phyloP scores from a whole-genome alignment of 768 basidiomycete species.

The Naganishia friedmannii region DNA sequence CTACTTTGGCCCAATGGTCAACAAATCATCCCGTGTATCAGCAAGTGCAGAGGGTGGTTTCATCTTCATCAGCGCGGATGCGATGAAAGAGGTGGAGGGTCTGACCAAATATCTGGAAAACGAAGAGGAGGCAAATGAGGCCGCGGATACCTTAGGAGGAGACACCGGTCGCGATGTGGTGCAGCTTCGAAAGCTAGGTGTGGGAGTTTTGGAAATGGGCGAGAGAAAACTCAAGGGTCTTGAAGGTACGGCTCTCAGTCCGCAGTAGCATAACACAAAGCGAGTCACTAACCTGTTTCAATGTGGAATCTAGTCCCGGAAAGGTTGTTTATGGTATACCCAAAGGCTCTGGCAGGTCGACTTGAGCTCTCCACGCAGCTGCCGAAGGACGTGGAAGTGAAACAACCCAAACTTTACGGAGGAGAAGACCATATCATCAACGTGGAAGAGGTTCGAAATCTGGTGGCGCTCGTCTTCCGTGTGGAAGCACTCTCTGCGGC shows the following conservation, averaged over 20 bases:
- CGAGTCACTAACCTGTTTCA: constrained; percentile 18
- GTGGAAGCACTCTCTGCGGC: constrained; percentile 64
- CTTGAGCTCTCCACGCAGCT: constrained; percentile 57
- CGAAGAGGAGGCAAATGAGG: constrained; percentile 44
- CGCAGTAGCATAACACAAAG: neutral
- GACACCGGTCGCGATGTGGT: constrained; percentile 59
- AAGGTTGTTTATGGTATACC: constrained; percentile 78
- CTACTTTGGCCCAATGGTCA: constrained; percentile 95
- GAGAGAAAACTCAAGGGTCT: constrained; percentile 92
- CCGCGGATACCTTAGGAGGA: constrained; percentile 44
- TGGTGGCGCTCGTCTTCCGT: constrained; percentile 71
- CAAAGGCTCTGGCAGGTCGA: constrained; percentile 68
- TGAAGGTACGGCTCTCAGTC: constrained; percentile 56
- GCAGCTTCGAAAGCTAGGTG: constrained; percentile 69
- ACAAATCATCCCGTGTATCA: constrained; percentile 81
- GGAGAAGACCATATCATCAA: constrained; percentile 43
- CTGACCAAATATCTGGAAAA: constrained; percentile 59
- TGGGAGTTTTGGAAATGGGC: constrained; percentile 71
- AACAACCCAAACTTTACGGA: constrained; percentile 34
- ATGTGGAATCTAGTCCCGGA: constrained; percentile 65
- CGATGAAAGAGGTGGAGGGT: constrained; percentile 57
- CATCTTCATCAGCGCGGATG: constrained; percentile 84
- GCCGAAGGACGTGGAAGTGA: constrained; percentile 47
- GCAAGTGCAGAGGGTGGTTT: constrained; percentile 85
- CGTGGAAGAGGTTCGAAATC: constrained; percentile 68